A percentile compares a stretch with the other conserved stretches of the same genome.
phyloP scores from a whole-genome alignment of 176 grass and related monocot species.

The Avena eriantha region DNA sequence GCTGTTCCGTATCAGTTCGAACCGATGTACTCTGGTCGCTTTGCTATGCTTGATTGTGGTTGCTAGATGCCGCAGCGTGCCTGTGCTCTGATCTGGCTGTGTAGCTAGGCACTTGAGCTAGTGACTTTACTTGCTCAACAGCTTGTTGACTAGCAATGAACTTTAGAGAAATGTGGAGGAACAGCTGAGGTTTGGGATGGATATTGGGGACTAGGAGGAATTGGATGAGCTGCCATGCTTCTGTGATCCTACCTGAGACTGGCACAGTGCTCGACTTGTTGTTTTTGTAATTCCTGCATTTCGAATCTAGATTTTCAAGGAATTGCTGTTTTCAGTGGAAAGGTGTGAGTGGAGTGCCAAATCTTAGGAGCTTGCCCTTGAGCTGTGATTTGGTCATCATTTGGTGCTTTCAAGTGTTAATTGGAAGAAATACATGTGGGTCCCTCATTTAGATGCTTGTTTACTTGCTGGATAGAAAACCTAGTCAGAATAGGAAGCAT shows the following conservation, averaged over 20 bases:
- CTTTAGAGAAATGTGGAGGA: not conserved
- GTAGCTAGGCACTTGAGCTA: not conserved
- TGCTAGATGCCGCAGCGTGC: not conserved
- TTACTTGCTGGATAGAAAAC: not conserved
- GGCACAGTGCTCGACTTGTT: not conserved
- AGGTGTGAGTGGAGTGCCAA: not conserved
- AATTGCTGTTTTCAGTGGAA: not conserved
- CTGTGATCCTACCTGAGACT: not conserved
- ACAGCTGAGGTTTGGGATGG: not conserved
- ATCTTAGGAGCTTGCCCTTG: not conserved
- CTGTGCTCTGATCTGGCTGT: not conserved
- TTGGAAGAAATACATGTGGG: not conserved
- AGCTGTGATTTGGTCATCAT: not conserved
- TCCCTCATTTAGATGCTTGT: not conserved
- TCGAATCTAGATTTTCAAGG: not conserved
- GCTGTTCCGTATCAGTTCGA: too few species aligned
- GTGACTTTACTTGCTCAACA: not conserved
- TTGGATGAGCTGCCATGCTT: not conserved
- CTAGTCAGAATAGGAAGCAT: not conserved
- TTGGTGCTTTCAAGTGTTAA: not conserved
- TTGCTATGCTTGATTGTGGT: not conserved
- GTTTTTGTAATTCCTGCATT: not conserved
- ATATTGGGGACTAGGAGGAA: not conserved
- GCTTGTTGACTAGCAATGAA: not conserved
- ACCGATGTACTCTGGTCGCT: not conserved